Conservation (phyloP, 2,329 filamentous ascomycete species). For the Diaporthe batatas region DNA sequence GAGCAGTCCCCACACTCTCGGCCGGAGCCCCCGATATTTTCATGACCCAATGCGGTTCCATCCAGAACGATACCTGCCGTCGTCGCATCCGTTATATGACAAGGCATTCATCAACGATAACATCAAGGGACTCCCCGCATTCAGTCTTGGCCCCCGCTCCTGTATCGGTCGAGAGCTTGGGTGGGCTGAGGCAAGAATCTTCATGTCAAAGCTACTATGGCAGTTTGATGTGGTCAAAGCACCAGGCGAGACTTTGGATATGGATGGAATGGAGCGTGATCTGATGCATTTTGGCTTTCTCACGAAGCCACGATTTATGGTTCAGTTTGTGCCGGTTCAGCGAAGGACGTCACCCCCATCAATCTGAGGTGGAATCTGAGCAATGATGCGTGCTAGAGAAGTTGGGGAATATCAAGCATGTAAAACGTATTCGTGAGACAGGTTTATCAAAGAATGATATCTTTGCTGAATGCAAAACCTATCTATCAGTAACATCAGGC, state of each 20-base stretch:
- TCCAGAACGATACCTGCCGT: constrained; percentile 11
- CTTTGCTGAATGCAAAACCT: too few species aligned
- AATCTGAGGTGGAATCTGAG: too few species aligned
- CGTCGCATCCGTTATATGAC: not conserved
- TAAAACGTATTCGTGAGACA: too few species aligned
- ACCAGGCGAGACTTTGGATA: not conserved
- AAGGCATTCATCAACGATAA: not conserved
- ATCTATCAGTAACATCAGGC: too few species aligned
- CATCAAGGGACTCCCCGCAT: not conserved
- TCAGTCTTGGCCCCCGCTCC: constrained; percentile 16
- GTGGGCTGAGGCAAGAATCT: constrained; percentile 13
- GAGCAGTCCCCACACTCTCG: not conserved
- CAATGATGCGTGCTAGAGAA: too few species aligned
- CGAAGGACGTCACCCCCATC: not conserved
- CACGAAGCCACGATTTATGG: not conserved
- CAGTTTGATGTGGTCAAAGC: constrained; percentile 13
- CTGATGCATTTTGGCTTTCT: constrained; percentile 17
- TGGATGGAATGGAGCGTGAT: not conserved
- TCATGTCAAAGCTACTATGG: constrained; percentile 13
- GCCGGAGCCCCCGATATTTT: constrained; percentile 12
- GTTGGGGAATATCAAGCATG: too few species aligned
- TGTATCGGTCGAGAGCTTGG: constrained; percentile 23
- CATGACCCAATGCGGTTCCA: constrained; percentile 21
- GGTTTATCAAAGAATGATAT: too few species aligned
- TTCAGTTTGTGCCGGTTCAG: constrained; percentile 3